Conservation (phyloP, 225 moss, liverwort and hornwort species). For the Polytrichum commune region DNA sequence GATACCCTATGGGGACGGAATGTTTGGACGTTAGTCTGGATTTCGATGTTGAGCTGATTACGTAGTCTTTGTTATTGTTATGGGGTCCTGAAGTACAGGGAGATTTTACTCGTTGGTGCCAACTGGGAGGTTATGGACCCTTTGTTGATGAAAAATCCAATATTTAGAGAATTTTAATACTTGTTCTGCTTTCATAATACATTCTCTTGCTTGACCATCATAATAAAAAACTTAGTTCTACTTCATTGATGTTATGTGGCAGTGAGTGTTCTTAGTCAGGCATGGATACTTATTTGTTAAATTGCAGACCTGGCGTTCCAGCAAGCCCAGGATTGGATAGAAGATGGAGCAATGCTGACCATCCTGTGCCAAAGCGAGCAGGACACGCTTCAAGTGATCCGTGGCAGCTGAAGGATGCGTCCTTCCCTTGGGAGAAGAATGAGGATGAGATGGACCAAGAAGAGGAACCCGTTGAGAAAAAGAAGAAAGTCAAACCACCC, state of each 20-base stretch:
- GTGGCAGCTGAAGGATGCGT: constrained; percentile 32
- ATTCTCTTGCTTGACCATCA: too few relatives aligned
- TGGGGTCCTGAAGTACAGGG: not conserved
- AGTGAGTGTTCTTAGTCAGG: too few relatives aligned
- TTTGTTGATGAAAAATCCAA: not conserved
- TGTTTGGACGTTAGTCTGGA: too few relatives aligned
- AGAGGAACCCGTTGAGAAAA: constrained; percentile 22
- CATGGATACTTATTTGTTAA: too few relatives aligned
- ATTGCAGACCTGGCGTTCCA: constrained; percentile 52
- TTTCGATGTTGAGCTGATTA: too few relatives aligned
- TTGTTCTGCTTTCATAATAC: too few relatives aligned
- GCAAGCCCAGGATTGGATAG: constrained; percentile 48
- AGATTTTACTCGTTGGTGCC: constrained; percentile 1
- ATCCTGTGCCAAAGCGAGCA: constrained; percentile 62
- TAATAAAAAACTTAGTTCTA: too few relatives aligned
- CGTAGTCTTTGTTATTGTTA: not conserved
- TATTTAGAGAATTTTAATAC: too few relatives aligned
- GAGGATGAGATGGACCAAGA: not conserved
- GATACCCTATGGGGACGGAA: not conserved
- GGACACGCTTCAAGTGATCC: constrained; percentile 20
- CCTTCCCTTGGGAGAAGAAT: constrained; percentile 85
- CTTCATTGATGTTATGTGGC: too few relatives aligned
- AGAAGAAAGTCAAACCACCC: constrained; percentile 75
- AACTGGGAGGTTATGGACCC: not conserved
- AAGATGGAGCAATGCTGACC: constrained; percentile 68